These are phyloP conservation scores for Babjeviella inositovora DNA, from an alignment of 805 yeast genomes.

Conservation along the genomic window DNA sequence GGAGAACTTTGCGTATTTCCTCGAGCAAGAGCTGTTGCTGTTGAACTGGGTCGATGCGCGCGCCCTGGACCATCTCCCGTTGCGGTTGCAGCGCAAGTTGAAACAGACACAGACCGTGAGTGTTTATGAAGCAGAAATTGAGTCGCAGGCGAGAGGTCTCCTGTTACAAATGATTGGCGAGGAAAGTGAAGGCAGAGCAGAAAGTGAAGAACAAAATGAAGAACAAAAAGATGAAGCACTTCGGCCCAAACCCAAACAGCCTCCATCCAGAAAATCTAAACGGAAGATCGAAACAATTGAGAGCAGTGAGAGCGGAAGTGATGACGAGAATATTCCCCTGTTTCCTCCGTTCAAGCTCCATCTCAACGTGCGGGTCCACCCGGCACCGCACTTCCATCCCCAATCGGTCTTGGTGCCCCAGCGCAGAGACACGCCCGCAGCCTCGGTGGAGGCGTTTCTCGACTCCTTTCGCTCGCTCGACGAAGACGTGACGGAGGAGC, in stretches of 20 bases:
- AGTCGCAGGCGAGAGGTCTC: conserved; percentile 7
- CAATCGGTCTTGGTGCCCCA: background rate
- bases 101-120: conserved; percentile 15
- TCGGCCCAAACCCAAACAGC: background rate
- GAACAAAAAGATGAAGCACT: conserved; percentile 1
- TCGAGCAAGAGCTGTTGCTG: too few species aligned
- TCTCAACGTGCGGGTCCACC: too few species aligned
- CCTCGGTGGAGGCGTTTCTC: conserved; percentile 30
- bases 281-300: conserved; percentile 1
- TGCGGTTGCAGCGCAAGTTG: conserved; percentile 21
- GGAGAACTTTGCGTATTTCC: too few species aligned
- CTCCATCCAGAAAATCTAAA: conserved; percentile 2
- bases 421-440: too few species aligned
- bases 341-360: background rate
- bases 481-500: conserved; percentile 45
- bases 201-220: conserved; percentile 1
- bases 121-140: conserved; percentile 16
- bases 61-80: conserved; percentile 11
- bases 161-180: conserved; percentile 8
- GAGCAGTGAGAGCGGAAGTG: conserved; percentile 1
- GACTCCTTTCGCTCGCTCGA: conserved; percentile 41
- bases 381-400: background rate
- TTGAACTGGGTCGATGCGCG: conserved; percentile 15
- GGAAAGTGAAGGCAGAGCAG: conserved; percentile 3
- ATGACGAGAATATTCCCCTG: too few species aligned